phyloP scores from a whole-genome alignment of 192 early-diverging fungal species.

The Coemansia aciculifera region DNA sequence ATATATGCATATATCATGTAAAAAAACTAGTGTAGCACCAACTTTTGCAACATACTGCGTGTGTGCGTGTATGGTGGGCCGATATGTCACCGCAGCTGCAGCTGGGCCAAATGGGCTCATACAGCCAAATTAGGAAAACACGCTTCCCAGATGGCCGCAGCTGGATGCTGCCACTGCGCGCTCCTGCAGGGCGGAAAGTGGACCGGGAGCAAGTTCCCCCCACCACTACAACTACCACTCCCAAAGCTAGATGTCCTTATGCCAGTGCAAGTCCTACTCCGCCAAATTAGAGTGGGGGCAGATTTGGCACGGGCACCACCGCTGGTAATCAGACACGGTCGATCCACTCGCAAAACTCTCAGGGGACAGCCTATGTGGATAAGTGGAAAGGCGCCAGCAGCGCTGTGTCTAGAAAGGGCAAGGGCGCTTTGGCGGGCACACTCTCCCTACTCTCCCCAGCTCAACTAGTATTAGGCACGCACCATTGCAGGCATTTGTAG shows the following conservation, averaged over 20 bases:
- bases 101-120: neutral
- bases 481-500: neutral
- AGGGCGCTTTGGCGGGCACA: neutral
- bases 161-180: neutral
- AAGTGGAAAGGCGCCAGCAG: neutral
- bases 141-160: slow-evolving; percentile 10
- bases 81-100: neutral
- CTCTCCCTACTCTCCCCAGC: neutral
- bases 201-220: neutral
- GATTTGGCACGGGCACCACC: slow-evolving; percentile 5
- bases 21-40: neutral
- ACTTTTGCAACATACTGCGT: neutral
- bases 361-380: neutral
- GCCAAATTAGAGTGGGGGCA: neutral
- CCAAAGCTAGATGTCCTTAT: neutral
- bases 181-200: neutral
- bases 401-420: neutral
- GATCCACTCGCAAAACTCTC: slow-evolving; percentile 10
- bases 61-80: neutral
- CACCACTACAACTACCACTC: neutral
- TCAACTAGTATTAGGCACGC: neutral
- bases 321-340: slow-evolving; percentile 2
- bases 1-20: neutral
- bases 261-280: neutral
- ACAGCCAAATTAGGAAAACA: neutral